Base-by-base conservation (phyloP, 345 rosid genomes). In the Eucalyptus sideroxylon region DNA sequence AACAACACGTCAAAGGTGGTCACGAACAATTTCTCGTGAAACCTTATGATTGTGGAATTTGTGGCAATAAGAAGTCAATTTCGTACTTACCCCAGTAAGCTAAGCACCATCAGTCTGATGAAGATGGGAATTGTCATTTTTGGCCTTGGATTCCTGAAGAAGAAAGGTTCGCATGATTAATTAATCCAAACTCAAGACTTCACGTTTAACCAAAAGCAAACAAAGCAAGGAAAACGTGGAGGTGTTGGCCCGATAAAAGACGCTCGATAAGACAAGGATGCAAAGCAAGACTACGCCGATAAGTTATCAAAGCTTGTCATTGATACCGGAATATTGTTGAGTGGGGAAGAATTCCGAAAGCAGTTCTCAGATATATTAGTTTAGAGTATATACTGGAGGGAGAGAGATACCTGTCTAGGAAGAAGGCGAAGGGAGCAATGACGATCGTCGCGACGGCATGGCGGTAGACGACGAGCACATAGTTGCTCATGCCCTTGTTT, bases 391-490 rank as follows among this genome's bases (percentile, higher is more conserved):
- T 7, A 40, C 6, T 31, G 40, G 37, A 34, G 44, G 16, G 53
- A 42, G 44, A 51, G 13, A 17, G 26, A 27, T 26, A 96, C 98
- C 91, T 94, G 92, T 98, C 98, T 2, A 97, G 89, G 88, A 96
- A n/a, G 59, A 91, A 53, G 8, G 99, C 99, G 24, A 98, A 97
- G 11, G 99, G 99, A 19, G 95, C 91, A 89, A 98, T 94, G 92
- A 92, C 95, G 12, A 96, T 6, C 44, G 99, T 96, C 86, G 99
- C 98, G 24, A 96, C 93, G 1, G 95, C 98, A 3, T 96, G 97
- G n/a, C 99, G 98, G 87, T 98, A 98, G 67, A 96, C 97, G 4
- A 96, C 98, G 51, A 96, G 94, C 11, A 94, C 99, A 40, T 94
- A 98, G 82, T 94, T 95, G 93, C 99, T 98, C 97, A 95, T 96